Evolutionary conservation across 1,284 basidiomycete genomes (phyloP), one percentile per base, ranked within the genome.

Genomic region (Pyrrhoderma lamaoense): DNA sequence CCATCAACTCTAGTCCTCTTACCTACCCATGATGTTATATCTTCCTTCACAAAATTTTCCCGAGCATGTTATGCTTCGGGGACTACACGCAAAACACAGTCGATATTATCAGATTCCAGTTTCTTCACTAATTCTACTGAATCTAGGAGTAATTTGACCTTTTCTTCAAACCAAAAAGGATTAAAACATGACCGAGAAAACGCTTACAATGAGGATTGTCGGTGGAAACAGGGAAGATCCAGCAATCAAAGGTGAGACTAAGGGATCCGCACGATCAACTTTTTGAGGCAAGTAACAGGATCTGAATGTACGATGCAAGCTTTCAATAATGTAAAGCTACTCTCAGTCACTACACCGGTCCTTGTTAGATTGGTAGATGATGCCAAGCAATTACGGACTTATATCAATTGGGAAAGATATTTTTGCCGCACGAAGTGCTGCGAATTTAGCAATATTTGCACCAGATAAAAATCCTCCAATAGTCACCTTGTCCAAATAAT

Each of bases 391-490:
- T 36, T 3, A 58, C 31, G 11, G 44, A 13, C 18, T 47, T 50
- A 57, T 46, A 22, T 25, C 23, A 5, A 31, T 5, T 11, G 27
- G 27, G 21, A 49, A 34, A 9, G 36, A 19, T n/a, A 21, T 40
- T 14, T 49, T 40, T 8, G 50, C 22, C 19, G 39, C 23, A 8
- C 39, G 42, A 19, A 48, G 38, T 22, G 47, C 16, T 11, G 45
- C 44, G 14, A 50, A 45, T 14, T 57, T 52, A 8, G 54, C 56
- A 19, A 59, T 34, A 38, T 47, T 54, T 2, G 45, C 58, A 11
- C 58, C 58, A 21, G 58, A 42, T 13, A 53, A 57, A 44, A 54
- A 53, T 14, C 58, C 58, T 22, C 56, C 54, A 8, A 56, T 35
- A 18, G 58, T 51, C 23, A 59, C 36, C 13, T 47, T 51, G 18